These are phyloP conservation scores for Monosporascus sp. DNA, from an alignment of 2,329 filamentous ascomycete species.

Conservation along the genomic window DNA sequence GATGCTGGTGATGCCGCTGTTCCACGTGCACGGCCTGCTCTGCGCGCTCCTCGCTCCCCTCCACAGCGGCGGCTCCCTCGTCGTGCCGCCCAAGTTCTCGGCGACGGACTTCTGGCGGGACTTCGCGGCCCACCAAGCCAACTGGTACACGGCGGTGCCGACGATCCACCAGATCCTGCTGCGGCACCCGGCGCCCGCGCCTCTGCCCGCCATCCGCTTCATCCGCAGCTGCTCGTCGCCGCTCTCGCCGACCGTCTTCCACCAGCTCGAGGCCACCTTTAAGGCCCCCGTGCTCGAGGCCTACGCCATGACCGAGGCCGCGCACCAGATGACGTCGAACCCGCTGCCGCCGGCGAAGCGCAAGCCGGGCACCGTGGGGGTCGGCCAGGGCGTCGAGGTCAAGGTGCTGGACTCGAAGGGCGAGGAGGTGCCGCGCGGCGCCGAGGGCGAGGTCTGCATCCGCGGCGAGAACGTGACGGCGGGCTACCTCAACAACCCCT, in stretches of 20 bases:
- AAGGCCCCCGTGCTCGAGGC: slow-evolving; percentile 80
- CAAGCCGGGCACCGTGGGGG: slow-evolving; percentile 75
- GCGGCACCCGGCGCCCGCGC: slow-evolving; percentile 62
- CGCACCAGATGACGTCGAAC: slow-evolving; percentile 80
- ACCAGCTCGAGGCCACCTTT: slow-evolving; percentile 71
- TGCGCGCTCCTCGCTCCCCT: slow-evolving; percentile 77
- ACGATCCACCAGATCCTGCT: slow-evolving; percentile 89
- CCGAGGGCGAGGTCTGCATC: slow-evolving; percentile 79
- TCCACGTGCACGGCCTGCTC: slow-evolving; percentile 85
- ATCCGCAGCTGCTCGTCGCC: slow-evolving; percentile 85
- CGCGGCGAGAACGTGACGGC: slow-evolving; percentile 76
- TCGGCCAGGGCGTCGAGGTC: slow-evolving; percentile 79
- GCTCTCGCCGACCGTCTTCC: slow-evolving; percentile 74
- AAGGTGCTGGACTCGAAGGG: slow-evolving; percentile 69
- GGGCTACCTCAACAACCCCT: slow-evolving; percentile 78
- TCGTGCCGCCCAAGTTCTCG: slow-evolving; percentile 76
- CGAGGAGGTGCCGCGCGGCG: slow-evolving; percentile 61
- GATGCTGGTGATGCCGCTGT: slow-evolving; percentile 84
- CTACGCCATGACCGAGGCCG: slow-evolving; percentile 89
- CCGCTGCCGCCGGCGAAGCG: slow-evolving; percentile 65
- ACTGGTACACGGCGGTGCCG: slow-evolving; percentile 91
- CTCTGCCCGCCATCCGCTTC: slow-evolving; percentile 71
- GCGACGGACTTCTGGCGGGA: slow-evolving; percentile 78
- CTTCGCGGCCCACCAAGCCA: slow-evolving; percentile 68
- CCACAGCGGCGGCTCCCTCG: slow-evolving; percentile 68